Evolutionary conservation across 208 protist genomes (phyloP).

Genomic region (Acanthamoeba polyphaga): DNA sequence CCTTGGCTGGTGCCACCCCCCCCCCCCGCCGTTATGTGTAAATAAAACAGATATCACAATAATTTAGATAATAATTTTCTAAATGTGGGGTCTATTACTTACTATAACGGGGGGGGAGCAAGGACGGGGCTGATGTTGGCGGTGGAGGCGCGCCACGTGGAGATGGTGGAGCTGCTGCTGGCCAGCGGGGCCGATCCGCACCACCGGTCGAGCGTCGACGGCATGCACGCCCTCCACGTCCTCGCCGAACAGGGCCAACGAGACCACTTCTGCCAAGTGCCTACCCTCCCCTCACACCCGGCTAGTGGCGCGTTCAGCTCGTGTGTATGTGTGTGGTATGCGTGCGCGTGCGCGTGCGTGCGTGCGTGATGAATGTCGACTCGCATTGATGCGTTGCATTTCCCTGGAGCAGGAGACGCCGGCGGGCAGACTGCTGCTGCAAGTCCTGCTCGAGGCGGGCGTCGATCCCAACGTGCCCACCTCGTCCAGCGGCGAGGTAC

Average conservation of each 20-base stretch:
- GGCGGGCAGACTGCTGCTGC: background rate
- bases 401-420: background rate
- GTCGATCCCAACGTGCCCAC: constrained; percentile 6
- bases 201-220: background rate
- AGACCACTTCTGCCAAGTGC: background rate
- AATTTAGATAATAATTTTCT: no score
- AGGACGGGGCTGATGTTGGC: background rate
- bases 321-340: no score
- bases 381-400: no score
- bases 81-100: no score
- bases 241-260: constrained; percentile 1
- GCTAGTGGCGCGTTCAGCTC: no score
- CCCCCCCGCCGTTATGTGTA: no score
- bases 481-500: background rate
- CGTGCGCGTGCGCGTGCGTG: no score
- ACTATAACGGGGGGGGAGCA: no score
- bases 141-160: background rate
- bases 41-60: no score
- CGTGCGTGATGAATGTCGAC: no score
- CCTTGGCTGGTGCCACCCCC: no score
- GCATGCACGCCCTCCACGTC: background rate
- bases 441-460: background rate
- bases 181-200: background rate
- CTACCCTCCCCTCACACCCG: no score
- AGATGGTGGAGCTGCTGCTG: background rate